Evolutionary conservation across 179 eudicot species (phyloP).

Genomic region (Vitellaria paradoxa): DNA sequence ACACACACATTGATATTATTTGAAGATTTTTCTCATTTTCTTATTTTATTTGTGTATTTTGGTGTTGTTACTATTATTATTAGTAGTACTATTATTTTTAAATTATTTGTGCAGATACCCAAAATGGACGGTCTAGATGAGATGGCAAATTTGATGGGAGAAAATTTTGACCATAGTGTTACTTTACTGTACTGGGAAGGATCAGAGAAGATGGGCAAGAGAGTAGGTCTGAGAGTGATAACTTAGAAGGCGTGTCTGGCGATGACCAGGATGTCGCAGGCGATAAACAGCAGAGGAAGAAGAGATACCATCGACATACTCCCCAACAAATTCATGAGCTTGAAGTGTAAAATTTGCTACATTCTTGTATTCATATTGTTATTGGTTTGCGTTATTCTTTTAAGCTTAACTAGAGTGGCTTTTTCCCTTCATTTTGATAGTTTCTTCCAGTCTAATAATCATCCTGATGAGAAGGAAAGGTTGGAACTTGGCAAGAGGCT

Average conservation of each 20-base stretch:
- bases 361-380: background rate
- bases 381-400: background rate
- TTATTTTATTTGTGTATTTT: background rate
- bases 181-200: slow-evolving; percentile 30
- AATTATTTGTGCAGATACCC: slow-evolving; percentile 22
- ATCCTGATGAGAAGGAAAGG: slow-evolving; percentile 58
- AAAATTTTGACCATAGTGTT: slow-evolving; percentile 23
- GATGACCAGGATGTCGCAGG: background rate
- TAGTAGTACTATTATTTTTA: no score
- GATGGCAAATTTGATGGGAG: slow-evolving; percentile 23
- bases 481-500: slow-evolving; percentile 50
- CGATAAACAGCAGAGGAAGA: background rate
- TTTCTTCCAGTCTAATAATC: slow-evolving; percentile 46
- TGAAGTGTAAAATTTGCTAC: slow-evolving; percentile 9
- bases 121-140: slow-evolving; percentile 39
- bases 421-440: slow-evolving; percentile 18
- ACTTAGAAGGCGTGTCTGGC: slow-evolving; percentile 8
- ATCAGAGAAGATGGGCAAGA: slow-evolving; percentile 33
- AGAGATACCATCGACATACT: slow-evolving; percentile 15
- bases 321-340: slow-evolving; percentile 15
- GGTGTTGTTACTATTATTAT: no score
- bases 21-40: background rate
- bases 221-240: background rate
- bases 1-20: slow-evolving; percentile 3
- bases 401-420: background rate